Percentiles rank a stretch among this genome's conserved stretches.
These are phyloP conservation scores for Solanum pennellii DNA, from an alignment of 257 asterid species.

Conservation along the genomic window DNA sequence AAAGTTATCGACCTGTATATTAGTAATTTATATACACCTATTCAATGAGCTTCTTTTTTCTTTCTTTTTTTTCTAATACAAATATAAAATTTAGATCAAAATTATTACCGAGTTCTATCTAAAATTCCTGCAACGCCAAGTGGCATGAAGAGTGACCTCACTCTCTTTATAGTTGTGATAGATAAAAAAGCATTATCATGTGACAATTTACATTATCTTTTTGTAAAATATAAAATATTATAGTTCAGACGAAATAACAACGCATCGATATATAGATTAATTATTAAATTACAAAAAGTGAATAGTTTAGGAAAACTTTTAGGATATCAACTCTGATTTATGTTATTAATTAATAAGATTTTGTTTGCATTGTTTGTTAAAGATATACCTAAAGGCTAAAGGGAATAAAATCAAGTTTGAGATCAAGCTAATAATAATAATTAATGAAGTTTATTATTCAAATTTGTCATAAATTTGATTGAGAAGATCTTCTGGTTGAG, in stretches of 20 bases:
- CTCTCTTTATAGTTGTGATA: neutral
- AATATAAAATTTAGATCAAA: neutral
- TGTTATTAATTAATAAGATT: neutral
- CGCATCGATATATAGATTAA: rapidly evolving
- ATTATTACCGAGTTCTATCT: neutral
- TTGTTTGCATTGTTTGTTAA: neutral
- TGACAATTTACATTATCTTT: neutral
- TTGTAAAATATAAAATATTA: too few relatives aligned
- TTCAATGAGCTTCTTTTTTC: neutral
- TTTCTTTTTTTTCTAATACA: neutral
- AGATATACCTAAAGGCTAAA: neutral
- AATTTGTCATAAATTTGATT: neutral
- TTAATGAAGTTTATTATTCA: neutral
- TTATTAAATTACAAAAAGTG: neutral
- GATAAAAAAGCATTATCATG: neutral
- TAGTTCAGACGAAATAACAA: neutral
- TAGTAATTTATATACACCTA: neutral
- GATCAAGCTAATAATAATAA: neutral
- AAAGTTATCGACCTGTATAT: neutral
- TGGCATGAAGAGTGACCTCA: neutral
- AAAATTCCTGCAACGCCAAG: neutral
- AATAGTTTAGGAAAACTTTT: neutral
- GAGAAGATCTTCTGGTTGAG: neutral
- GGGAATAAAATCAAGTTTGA: neutral
- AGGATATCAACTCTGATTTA: neutral